Percentiles rank a stretch among this genome's conserved stretches.
Evolutionary conservation across 2,329 filamentous ascomycete species (phyloP).

Genomic region (Anthostomella pinea): DNA sequence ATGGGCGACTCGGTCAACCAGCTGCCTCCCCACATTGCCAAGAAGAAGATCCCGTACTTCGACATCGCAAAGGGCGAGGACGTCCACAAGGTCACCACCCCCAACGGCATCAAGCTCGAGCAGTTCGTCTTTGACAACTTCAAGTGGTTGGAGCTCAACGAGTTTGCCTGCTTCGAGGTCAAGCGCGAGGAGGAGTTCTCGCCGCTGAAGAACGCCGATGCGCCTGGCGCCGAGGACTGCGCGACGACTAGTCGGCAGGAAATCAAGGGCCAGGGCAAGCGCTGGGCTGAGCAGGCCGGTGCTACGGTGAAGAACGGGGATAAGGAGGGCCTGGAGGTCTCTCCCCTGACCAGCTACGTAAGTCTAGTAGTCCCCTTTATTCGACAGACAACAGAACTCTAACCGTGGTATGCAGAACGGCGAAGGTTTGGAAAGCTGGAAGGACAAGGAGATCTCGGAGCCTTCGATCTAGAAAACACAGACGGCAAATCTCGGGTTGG

Average conservation of each 20-base stretch:
- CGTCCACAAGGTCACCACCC: conserved; percentile 70
- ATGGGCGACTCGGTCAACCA: conserved; percentile 84
- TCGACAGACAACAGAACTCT: too few relatives aligned
- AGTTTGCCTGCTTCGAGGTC: conserved; percentile 96
- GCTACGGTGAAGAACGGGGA: conserved; percentile 60
- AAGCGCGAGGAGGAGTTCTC: conserved; percentile 97
- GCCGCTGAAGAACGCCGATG: conserved; percentile 77
- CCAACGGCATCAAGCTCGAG: conserved; percentile 98
- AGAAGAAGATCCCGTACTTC: conserved; percentile 95
- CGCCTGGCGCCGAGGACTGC: conserved; percentile 58
- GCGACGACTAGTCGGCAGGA: conserved; percentile 88
- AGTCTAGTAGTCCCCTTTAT: conserved; percentile 46
- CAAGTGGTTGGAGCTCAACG: conserved; percentile 77
- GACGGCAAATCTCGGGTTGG: conserved; percentile 2
- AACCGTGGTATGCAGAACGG: conserved; percentile 45
- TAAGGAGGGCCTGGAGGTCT: conserved; percentile 78
- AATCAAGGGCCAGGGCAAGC: conserved; percentile 84
- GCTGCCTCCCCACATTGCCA: conserved; percentile 91
- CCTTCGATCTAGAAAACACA: conserved; percentile 18
- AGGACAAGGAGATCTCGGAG: conserved; percentile 39
- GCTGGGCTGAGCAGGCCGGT: conserved; percentile 80
- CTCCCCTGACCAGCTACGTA: conserved; percentile 93
- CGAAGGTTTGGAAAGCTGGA: conserved; percentile 58
- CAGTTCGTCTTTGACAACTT: conserved; percentile 99
- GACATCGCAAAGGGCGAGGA: conserved; percentile 73